These are phyloP conservation scores for Anthracocystis setariae DNA, from an alignment of 1,284 basidiomycete genomes.

Conservation along the genomic window DNA sequence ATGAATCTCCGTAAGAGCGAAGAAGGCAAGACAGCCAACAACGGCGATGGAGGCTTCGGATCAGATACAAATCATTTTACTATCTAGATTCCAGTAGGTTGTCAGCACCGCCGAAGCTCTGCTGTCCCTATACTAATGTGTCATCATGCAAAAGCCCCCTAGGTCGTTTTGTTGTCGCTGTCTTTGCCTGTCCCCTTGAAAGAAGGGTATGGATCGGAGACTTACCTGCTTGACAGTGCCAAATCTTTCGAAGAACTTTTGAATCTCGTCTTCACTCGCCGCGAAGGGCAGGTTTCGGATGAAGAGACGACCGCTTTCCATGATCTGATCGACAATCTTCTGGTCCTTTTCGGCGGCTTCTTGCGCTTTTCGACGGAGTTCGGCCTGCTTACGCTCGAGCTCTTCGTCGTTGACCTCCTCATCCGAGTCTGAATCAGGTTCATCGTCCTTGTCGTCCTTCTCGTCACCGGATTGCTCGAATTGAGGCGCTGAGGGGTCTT, in stretches of 20 bases:
- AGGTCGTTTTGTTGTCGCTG: neutral
- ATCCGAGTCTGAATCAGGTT: conserved; percentile 26
- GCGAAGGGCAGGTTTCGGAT: conserved; percentile 89
- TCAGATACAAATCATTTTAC: conserved; percentile 56
- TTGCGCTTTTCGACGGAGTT: conserved; percentile 40
- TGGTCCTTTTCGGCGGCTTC: conserved; percentile 50
- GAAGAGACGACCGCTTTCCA: conserved; percentile 84
- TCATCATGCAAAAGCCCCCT: conserved; percentile 52
- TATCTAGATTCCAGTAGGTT: conserved; percentile 66
- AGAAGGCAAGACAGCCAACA: neutral
- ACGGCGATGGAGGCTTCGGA: conserved; percentile 13
- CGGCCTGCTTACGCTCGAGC: conserved; percentile 33
- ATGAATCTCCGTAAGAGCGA: too few species aligned
- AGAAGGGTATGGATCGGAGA: conserved; percentile 4
- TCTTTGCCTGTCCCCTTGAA: neutral
- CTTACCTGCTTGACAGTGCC: conserved; percentile 74
- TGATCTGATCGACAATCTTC: conserved; percentile 73
- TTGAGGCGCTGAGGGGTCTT: conserved; percentile 20
- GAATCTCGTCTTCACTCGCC: conserved; percentile 79
- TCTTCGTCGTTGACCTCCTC: conserved; percentile 38
- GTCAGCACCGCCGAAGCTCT: conserved; percentile 56
- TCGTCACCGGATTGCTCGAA: conserved; percentile 65
- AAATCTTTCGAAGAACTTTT: conserved; percentile 76
- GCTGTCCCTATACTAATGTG: conserved; percentile 67
- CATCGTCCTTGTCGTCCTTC: conserved; percentile 30